Conservation (phyloP, 2,329 filamentous ascomycete species). For the Apiospora hydei region DNA sequence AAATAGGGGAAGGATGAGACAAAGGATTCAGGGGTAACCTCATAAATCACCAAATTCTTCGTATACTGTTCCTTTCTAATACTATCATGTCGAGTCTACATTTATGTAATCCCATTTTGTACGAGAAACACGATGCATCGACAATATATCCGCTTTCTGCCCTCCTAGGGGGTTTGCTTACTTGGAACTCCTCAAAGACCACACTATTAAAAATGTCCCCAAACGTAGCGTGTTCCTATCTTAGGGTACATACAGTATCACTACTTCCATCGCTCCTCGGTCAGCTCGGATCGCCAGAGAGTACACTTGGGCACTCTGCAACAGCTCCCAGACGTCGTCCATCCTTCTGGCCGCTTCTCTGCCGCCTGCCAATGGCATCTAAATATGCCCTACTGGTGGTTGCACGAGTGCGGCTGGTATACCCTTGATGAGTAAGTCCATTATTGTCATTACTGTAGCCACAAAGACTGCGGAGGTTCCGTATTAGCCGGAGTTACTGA, state of each 20-base stretch:
- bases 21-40: background rate
- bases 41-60: background rate
- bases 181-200: background rate
- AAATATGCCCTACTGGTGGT: no score
- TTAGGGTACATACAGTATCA: no score
- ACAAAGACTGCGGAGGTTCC: background rate
- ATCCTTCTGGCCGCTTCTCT: no score
- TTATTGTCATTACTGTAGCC: background rate
- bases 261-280: no score
- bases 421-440: fast-evolving
- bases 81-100: no score
- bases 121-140: background rate
- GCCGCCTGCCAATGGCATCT: no score
- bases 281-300: no score
- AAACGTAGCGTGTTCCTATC: no score
- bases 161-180: background rate
- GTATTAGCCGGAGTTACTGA: background rate
- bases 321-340: no score
- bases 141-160: background rate
- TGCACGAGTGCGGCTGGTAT: background rate
- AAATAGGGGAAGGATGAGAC: background rate
- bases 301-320: no score
- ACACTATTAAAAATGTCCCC: background rate
- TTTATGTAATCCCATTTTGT: background rate
- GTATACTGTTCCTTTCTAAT: background rate